Evolutionary conservation across 1,284 basidiomycete species (phyloP).

Genomic region (Malassezia cuniculi): DNA sequence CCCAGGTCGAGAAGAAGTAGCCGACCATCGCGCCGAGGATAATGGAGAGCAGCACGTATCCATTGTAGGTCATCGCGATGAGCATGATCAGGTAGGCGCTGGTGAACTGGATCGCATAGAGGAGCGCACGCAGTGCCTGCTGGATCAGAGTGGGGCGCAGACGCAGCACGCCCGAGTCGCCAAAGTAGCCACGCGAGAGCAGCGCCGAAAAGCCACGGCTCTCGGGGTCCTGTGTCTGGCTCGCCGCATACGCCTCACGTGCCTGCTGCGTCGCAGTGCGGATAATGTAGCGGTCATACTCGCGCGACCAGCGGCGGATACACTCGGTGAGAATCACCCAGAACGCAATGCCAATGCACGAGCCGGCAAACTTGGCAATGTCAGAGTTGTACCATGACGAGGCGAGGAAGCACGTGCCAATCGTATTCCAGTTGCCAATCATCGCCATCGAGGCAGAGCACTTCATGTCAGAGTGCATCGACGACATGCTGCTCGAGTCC

Average conservation of each 20-base stretch:
- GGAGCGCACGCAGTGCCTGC: conserved; percentile 27
- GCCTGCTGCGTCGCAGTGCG: no score
- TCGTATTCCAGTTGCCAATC: conserved; percentile 11
- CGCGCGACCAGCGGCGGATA: conserved; percentile 26
- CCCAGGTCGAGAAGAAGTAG: conserved; percentile 33
- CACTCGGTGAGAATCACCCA: conserved; percentile 33
- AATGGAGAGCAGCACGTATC: conserved; percentile 35
- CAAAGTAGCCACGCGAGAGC: background rate
- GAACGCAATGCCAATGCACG: conserved; percentile 34
- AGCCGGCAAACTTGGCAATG: conserved; percentile 28
- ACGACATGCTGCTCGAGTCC: no score
- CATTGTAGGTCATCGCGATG: conserved; percentile 39
- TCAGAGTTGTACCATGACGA: conserved; percentile 23
- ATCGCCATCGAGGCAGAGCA: no score
- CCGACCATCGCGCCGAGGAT: conserved; percentile 32
- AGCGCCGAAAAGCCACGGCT: background rate
- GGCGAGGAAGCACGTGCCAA: conserved; percentile 21
- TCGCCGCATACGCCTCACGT: conserved; percentile 1
- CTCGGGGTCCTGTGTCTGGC: conserved; percentile 11
- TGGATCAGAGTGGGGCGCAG: conserved; percentile 17
- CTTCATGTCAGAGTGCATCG: no score
- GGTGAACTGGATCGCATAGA: conserved; percentile 31
- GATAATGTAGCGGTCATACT: conserved; percentile 31
- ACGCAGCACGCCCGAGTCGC: background rate
- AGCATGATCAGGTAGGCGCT: conserved; percentile 39